Base-by-base conservation (phyloP, 2,329 filamentous ascomycete species). In the Emericellopsis atlantica region DNA sequence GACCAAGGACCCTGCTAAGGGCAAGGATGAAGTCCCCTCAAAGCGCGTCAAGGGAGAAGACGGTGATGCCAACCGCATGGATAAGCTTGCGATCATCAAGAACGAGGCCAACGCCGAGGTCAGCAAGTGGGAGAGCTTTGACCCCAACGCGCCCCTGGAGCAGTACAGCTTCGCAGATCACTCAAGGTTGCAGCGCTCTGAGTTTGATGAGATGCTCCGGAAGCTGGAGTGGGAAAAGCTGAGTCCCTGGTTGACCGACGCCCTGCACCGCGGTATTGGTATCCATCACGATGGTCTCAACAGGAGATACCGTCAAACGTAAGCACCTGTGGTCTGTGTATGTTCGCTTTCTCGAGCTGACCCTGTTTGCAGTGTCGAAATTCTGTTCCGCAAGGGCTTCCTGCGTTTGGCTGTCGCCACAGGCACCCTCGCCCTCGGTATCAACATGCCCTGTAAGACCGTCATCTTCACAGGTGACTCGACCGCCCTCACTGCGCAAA, bases 401-500 rank as follows among this genome's bases (percentile, higher is more conserved):
- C 58, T 89, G 33, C 70, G 74, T 7, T 77, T 82, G 1, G 76
- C 89, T 23, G 69, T 89, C 22, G 83, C 84, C 1, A 89, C 84
- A 1, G 84, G 82, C 1, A 88, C 83, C 0, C 67, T 88, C 18
- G 80, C 81, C 2, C 64, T 89, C 5, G 84, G 84, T 63, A 82
- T 90, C 62, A 90, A 86, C 50, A 85, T 86, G 80, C 84, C 84
- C 9, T 89, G 83, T 55, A 85, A 84, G 55, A 90, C 84, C 1
- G 82, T 88, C 1, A 75, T 87, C 1, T 90, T 90, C 55, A 71
- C 69, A 14, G 82, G 81, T 0, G 83, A 89, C 54, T 84, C 79
- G 0, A 67, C 84, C 3, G 87, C 74, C 52, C 61, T 90, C 35
- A 86, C 81, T 0, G 75, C 83, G 0, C 71, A 89, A 40, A 86